Conservation (phyloP, 129 eudicot species). For the Lonicera japonica region DNA sequence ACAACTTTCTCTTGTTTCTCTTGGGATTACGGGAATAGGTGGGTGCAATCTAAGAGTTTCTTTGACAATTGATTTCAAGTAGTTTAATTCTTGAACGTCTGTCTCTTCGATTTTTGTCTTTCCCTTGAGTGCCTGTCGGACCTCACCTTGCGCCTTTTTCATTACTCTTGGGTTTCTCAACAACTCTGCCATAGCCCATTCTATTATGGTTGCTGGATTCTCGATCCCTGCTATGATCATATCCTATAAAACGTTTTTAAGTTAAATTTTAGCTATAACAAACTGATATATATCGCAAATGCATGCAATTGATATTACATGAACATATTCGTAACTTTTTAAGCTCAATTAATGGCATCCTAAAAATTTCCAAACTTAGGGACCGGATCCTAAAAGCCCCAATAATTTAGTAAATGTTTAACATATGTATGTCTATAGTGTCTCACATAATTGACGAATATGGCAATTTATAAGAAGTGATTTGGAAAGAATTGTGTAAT, state of each 20-base stretch:
- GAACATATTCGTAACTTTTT: no score
- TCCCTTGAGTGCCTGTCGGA: background rate
- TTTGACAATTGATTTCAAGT: background rate
- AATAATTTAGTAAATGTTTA: no score
- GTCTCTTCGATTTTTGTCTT: background rate
- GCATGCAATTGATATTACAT: no score
- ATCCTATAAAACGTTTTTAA: background rate
- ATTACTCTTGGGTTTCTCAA: background rate
- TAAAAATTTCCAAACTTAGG: no score
- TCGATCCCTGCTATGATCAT: background rate
- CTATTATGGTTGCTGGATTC: background rate
- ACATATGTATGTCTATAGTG: no score
- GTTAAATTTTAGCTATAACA: no score
- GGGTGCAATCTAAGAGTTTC: background rate
- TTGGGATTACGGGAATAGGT: background rate
- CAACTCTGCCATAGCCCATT: background rate
- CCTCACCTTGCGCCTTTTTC: background rate
- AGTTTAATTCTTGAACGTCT: background rate
- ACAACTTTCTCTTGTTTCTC: background rate
- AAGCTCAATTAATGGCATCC: no score
- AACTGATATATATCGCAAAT: no score
- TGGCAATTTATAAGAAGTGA: no score
- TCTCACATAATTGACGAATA: no score
- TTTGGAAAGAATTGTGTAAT: no score
- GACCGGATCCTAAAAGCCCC: no score